A percentile compares a stretch with the other conserved stretches of the same genome.
These are phyloP conservation scores for Beauveria australis DNA, from an alignment of 2,329 filamentous ascomycete species.

Conservation along the genomic window DNA sequence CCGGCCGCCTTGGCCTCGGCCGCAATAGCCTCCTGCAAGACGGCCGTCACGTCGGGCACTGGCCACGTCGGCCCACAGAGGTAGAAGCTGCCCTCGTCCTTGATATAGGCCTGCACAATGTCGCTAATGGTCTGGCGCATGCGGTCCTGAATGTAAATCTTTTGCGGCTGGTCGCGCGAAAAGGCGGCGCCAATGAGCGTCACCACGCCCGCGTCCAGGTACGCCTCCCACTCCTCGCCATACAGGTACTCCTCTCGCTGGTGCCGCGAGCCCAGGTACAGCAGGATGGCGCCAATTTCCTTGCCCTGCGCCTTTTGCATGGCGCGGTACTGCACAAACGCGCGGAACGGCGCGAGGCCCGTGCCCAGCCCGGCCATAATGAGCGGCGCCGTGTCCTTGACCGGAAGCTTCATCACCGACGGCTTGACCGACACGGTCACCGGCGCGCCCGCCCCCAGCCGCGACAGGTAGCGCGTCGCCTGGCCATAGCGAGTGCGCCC, in stretches of 20 bases:
- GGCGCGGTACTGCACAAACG: conserved; percentile 95
- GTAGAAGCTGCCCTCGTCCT: conserved; percentile 88
- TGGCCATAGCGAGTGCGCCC: conserved; percentile 88
- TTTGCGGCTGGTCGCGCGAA: conserved; percentile 91
- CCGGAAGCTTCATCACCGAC: conserved; percentile 97
- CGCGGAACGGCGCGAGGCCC: conserved; percentile 96
- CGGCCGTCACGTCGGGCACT: conserved; percentile 89
- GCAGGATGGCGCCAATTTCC: conserved; percentile 82
- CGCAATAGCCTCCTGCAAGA: conserved; percentile 86
- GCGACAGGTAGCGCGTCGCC: conserved; percentile 81
- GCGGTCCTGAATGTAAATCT: conserved; percentile 98
- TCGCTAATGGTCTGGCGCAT: conserved; percentile 83
- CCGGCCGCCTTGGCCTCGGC: conserved; percentile 59
- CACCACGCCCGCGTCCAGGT: conserved; percentile 89
- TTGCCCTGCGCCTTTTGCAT: conserved; percentile 97
- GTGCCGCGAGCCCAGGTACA: conserved; percentile 96
- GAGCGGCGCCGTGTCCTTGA: conserved; percentile 77
- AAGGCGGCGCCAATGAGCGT: conserved; percentile 90
- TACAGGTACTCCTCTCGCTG: conserved; percentile 98
- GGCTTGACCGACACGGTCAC: conserved; percentile 95
- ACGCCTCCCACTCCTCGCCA: conserved; percentile 98
- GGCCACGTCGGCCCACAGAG: conserved; percentile 98
- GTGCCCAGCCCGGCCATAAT: conserved; percentile 99
- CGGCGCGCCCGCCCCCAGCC: conserved; percentile 63
- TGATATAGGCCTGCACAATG: conserved; percentile 79